Percentiles rank a stretch among this genome's conserved stretches.
Evolutionary conservation across 129 eudicot species (phyloP).

Genomic region (Flaveria linearis): DNA sequence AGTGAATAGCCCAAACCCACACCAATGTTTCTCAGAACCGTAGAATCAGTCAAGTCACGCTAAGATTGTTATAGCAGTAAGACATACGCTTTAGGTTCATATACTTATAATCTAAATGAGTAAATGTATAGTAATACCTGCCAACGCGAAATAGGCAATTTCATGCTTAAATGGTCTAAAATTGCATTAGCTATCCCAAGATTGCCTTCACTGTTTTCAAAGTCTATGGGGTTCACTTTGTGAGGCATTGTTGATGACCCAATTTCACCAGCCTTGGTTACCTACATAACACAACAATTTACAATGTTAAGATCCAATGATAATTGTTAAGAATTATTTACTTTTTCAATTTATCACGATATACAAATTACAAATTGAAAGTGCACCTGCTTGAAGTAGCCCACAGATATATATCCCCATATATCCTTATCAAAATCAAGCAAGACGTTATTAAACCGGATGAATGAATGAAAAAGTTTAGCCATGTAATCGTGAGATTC

Average conservation of each 20-base stretch:
- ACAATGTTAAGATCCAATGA: conserved; percentile 12
- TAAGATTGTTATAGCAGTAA: conserved; percentile 32
- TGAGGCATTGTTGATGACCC: conserved; percentile 98
- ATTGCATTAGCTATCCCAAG: conserved; percentile 82
- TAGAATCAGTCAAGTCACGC: conserved; percentile 89
- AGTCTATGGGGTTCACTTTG: conserved; percentile 94
- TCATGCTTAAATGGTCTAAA: conserved; percentile 72
- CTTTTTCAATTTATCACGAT: not conserved
- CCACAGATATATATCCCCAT: conserved; percentile 85
- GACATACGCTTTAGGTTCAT: not conserved
- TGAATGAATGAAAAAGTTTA: conserved; percentile 60
- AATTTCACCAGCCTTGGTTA: conserved; percentile 84
- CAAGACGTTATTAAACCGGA: conserved; percentile 71
- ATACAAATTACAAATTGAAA: not conserved
- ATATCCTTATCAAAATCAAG: conserved; percentile 72
- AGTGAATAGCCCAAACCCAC: conserved; percentile 80
- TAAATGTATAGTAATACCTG: conserved; percentile 50
- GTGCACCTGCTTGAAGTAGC: conserved; percentile 74
- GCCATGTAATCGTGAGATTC: conserved; percentile 89
- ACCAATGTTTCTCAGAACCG: conserved; percentile 77
- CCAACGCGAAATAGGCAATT: conserved; percentile 92
- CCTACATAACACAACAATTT: conserved; percentile 47
- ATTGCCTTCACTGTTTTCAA: conserved; percentile 97
- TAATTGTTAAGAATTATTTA: not conserved
- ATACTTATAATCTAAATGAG: not conserved